phyloP scores from a whole-genome alignment of 208 protist species.

The Crithidia fasciculata region DNA sequence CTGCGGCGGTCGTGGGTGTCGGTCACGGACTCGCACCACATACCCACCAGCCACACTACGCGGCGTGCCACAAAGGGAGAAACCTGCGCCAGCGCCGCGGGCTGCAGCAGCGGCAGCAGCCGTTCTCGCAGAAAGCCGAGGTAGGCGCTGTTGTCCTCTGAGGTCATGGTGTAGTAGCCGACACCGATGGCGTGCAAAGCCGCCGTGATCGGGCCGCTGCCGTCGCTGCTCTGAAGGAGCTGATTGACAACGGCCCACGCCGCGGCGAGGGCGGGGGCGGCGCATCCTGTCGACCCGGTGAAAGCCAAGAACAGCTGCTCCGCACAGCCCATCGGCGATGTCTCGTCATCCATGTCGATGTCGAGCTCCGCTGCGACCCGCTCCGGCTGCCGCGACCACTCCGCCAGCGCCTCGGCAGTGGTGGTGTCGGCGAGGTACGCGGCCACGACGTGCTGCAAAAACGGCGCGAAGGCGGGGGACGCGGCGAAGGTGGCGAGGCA shows the following conservation, averaged over 20 bases:
- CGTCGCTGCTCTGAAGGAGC: constrained; percentile 38
- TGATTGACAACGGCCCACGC: constrained; percentile 66
- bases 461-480: constrained; percentile 12
- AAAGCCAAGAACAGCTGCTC: constrained; percentile 82
- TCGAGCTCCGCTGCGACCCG: constrained; percentile 53
- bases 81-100: constrained; percentile 9
- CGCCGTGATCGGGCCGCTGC: constrained; percentile 56
- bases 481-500: constrained; percentile 28
- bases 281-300: constrained; percentile 62
- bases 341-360: constrained; percentile 59
- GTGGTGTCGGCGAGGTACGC: constrained; percentile 66
- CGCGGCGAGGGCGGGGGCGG: constrained; percentile 20
- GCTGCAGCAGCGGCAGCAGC: constrained; percentile 71
- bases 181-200: constrained; percentile 86
- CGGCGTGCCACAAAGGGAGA: constrained; percentile 74
- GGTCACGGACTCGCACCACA: constrained; percentile 85
- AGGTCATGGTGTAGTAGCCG: constrained; percentile 85
- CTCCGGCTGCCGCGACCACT: constrained; percentile 66
- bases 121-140: constrained; percentile 53
- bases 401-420: constrained; percentile 24
- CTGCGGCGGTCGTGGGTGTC: constrained; percentile 33
- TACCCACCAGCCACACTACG: constrained; percentile 85
- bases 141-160: constrained; percentile 41
- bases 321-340: constrained; percentile 43
- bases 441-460: constrained; percentile 51